Evolutionary conservation across 495 filamentous ascomycete genomes (phyloP), one percentile per base, ranked within the genome.

Genomic region (Beverwykella pulmonaria): DNA sequence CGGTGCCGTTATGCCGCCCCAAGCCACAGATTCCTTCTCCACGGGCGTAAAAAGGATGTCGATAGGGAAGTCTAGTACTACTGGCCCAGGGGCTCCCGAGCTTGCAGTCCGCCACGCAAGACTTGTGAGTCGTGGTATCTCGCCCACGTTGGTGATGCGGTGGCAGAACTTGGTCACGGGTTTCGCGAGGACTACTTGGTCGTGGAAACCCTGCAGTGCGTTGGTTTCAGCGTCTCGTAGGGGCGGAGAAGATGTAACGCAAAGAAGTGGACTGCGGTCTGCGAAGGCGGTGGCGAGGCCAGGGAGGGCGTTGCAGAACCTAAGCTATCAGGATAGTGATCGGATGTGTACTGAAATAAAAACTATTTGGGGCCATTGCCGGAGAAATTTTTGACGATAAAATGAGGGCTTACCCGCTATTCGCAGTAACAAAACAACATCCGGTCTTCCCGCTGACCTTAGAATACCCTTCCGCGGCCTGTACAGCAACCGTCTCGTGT

Each of bases 401-500:
- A 15, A 30, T 14, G n/a, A 10, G 15, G 8, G 14, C 27, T 15
- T 27, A 56, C 70, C 69, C 72, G 41, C 70, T 72, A 39, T 74
- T 74, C 14, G 72, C 72, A 22, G 69, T 70, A 5, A 74, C 67
- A 48, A 74, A 74, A 39, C 66, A 60, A n/a, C 27, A 34, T 20
- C 70, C 70, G 1, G 71, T 68, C 50, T 59, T 64, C 2, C 70
- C 72, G 9, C 34, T 65, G n/a, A 74, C 63, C 59, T 70, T 74
- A 9, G 66, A 30, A 61, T 72, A 74, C 30, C 66, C 72, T 60
- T 74, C 69, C 6, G 67, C 72, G 14, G 70, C 72, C 56, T 74
- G 70, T 4, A 74, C 55, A 22, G 72, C 66, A n/a, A 66, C 67
- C 1, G 72, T 74, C 56, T 74, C 70, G 65, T 74, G 72, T 22